Evolutionary conservation across 1,284 basidiomycete species (phyloP), one percentile per base, ranked within the genome.

Genomic region (Somion occarium): DNA sequence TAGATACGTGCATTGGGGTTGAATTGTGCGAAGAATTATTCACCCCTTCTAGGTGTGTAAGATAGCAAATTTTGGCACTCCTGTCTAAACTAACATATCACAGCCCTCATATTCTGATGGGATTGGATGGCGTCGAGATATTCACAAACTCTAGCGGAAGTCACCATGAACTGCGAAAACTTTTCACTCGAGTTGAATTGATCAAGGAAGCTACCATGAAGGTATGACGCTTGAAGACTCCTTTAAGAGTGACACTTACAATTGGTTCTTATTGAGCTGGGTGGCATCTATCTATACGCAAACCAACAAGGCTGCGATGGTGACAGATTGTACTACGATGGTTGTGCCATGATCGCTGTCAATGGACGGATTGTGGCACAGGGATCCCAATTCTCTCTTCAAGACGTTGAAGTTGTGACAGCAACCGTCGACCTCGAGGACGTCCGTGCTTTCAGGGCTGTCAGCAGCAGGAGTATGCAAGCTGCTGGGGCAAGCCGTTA

Each of bases 281-380:
- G 96, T 19, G 96, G 97, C 3, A 83, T 98, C 47, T 99, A 99
- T 69, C 80, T 99, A 5, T 99, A 99, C 61, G 91, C 96, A 7
- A 99, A 99, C 65, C 96, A 99, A 65, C 95, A 98, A 75, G 96
- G 97, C 3, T 99, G 97, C 65, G 96, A 99, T 64, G 96, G 97
- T 2, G 96, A 99, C 65, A 83, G 96, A 23, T 76, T 98, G 1
- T 99, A 99, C 75, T 99, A 98, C 66, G 97, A 99, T 62, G 96
- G 97, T 26, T 96, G 93, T 57, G 89, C 93, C 18, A 83, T 99
- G 78, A 98, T 99, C 60, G 93, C 92, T 3, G 79, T 96, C 53
- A 99, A 99, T 68, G 96, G 97, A 20, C 78, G 79, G 42, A 83
- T 99, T 55, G 77, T 99, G 23, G 94, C 95, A 0, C 96, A 98